phyloP scores from a whole-genome alignment of 106 monocot species.

The Allium cepa region DNA sequence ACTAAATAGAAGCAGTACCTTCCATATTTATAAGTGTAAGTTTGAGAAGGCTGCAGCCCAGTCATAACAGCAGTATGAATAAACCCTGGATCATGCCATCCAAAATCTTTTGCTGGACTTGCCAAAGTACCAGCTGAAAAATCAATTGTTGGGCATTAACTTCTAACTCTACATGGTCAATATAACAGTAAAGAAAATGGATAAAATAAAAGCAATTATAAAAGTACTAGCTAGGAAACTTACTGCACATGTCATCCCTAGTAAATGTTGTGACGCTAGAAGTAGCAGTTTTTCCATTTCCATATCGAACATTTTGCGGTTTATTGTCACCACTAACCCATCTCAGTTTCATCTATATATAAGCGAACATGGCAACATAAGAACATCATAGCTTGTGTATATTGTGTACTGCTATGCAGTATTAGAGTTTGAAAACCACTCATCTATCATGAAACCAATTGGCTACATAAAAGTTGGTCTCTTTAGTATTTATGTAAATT shows the following conservation, averaged over 20 bases:
- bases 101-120: slow-evolving; percentile 73
- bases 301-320: slow-evolving; percentile 47
- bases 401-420: no score
- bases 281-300: slow-evolving; percentile 17
- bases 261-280: slow-evolving; percentile 49
- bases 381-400: not conserved
- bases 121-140: slow-evolving; percentile 14
- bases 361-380: not conserved
- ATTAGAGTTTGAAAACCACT: no score
- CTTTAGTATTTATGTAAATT: no score
- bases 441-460: no score
- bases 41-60: slow-evolving; percentile 44
- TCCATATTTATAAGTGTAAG: slow-evolving; percentile 54
- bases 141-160: not conserved
- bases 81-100: slow-evolving; percentile 80
- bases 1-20: slow-evolving; percentile 23
- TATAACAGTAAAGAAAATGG: not conserved
- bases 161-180: not conserved
- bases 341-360: slow-evolving; percentile 50
- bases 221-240: slow-evolving; percentile 8
- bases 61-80: slow-evolving; percentile 69
- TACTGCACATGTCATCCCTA: slow-evolving; percentile 56
- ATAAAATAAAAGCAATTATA: not conserved
- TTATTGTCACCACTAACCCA: slow-evolving; percentile 69
- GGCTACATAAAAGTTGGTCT: no score